Conservation (phyloP, 176 grass and related monocot genomes). For the Oryza meridionalis region DNA sequence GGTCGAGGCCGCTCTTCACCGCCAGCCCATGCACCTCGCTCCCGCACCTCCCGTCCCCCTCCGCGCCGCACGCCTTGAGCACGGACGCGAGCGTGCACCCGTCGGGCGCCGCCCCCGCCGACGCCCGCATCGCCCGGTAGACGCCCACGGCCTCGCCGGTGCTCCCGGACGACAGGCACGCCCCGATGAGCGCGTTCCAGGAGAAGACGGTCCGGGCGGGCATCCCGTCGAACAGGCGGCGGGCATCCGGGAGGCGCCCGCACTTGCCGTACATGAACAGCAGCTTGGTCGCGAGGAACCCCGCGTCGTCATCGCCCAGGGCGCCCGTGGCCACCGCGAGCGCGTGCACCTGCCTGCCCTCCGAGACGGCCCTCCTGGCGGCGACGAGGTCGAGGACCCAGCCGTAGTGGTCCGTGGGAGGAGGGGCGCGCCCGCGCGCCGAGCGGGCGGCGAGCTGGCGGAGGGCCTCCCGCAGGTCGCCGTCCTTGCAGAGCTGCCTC, state of each 20-base stretch:
- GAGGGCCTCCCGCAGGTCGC: conserved; percentile 64
- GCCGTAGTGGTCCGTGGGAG: conserved; percentile 60
- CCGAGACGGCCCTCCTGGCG: conserved; percentile 41
- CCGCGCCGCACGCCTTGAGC: conserved; percentile 68
- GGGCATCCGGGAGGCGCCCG: conserved; percentile 51
- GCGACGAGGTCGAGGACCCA: conserved; percentile 75
- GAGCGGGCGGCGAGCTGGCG: conserved; percentile 34
- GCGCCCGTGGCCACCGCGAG: conserved; percentile 49
- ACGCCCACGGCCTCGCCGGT: conserved; percentile 40
- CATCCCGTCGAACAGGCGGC: conserved; percentile 76
- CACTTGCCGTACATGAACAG: conserved; percentile 89
- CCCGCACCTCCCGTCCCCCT: conserved; percentile 45
- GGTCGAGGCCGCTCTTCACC: conserved; percentile 56
- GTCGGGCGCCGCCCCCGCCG: conserved; percentile 51
- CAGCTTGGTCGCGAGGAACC: conserved; percentile 80
- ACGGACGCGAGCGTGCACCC: conserved; percentile 79
- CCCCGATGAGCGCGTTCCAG: conserved; percentile 90
- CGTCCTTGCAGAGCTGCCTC: conserved; percentile 61
- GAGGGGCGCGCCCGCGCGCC: conserved; percentile 32
- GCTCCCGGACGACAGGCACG: conserved; percentile 53
- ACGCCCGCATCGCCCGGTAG: conserved; percentile 53
- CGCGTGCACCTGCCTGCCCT: conserved; percentile 73
- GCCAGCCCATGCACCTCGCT: conserved; percentile 62
- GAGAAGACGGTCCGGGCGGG: conserved; percentile 69
- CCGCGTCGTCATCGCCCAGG: conserved; percentile 28